phyloP scores from a whole-genome alignment of 495 filamentous ascomycete species.

The Penicillium herquei region DNA sequence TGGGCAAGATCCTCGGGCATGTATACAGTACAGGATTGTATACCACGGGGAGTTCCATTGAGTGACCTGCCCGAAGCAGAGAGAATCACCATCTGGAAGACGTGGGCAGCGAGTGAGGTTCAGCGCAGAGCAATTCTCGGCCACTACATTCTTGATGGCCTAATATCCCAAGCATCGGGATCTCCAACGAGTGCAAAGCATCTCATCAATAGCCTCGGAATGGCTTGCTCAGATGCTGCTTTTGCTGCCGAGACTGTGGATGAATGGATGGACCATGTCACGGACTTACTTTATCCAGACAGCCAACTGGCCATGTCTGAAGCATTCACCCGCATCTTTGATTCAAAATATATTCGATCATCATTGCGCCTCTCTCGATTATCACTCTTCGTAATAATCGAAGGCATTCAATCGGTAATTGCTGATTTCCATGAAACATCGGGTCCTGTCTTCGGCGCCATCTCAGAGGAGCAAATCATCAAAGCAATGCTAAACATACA shows the following conservation, averaged over 20 bases:
- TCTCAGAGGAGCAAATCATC: conserved; percentile 7
- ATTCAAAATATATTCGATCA: not conserved
- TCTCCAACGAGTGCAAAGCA: conserved; percentile 18
- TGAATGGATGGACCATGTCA: no score
- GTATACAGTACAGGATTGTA: conserved; percentile 8
- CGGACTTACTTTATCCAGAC: no score
- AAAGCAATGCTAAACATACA: conserved; percentile 14
- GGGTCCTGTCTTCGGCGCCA: conserved; percentile 3
- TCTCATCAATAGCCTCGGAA: conserved; percentile 14
- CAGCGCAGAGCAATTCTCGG: conserved; percentile 15
- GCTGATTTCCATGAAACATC: conserved; percentile 11
- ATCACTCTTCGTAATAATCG: conserved; percentile 14
- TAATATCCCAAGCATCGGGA: conserved; percentile 20
- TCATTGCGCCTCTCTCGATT: conserved; percentile 8
- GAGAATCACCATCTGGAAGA: conserved; percentile 8
- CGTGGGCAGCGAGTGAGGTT: conserved; percentile 13
- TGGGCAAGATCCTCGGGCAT: conserved; percentile 21
- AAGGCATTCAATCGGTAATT: conserved; percentile 13
- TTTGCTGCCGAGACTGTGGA: conserved; percentile 16
- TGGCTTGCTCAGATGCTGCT: conserved; percentile 14
- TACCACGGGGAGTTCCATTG: not conserved
- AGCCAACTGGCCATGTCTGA: no score
- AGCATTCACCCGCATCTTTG: conserved; percentile 7
- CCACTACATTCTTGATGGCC: conserved; percentile 19
- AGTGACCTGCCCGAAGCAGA: conserved; percentile 1